Conservation (phyloP, 1,284 basidiomycete species). For the Ganoderma lucidum region DNA sequence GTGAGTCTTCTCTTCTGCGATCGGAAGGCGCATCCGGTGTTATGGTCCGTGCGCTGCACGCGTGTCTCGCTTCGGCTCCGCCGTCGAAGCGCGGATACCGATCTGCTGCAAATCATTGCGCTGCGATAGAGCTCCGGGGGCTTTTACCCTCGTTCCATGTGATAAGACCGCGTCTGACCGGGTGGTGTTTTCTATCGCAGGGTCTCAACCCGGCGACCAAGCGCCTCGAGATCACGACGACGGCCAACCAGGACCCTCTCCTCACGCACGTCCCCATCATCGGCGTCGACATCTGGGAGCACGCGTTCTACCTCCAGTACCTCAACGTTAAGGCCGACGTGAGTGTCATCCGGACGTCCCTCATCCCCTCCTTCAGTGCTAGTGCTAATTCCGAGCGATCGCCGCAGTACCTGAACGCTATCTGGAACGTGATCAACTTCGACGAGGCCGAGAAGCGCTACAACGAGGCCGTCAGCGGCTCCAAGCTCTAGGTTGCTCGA, state of each 20-base stretch:
- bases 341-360: constrained; percentile 40
- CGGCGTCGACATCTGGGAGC: constrained; percentile 92
- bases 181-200: constrained; percentile 43
- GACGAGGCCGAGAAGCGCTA: constrained; percentile 79
- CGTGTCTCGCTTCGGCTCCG: not conserved
- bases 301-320: constrained; percentile 84
- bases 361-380: not conserved
- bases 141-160: constrained; percentile 2
- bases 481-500: constrained; percentile 28
- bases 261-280: constrained; percentile 80
- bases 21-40: not conserved
- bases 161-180: not conserved
- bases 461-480: constrained; percentile 50
- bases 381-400: constrained; percentile 1
- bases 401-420: constrained; percentile 76
- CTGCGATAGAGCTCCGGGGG: not conserved
- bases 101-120: not conserved
- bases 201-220: constrained; percentile 69
- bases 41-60: not conserved
- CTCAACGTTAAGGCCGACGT: constrained; percentile 78
- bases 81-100: not conserved
- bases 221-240: constrained; percentile 79
- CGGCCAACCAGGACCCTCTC: constrained; percentile 92
- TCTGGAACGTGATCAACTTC: constrained; percentile 87
- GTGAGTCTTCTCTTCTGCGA: constrained; percentile 48